Evolutionary conservation across 306 rosid genomes (phyloP), one percentile per base, ranked within the genome.

Genomic region (Lupinus albus): DNA sequence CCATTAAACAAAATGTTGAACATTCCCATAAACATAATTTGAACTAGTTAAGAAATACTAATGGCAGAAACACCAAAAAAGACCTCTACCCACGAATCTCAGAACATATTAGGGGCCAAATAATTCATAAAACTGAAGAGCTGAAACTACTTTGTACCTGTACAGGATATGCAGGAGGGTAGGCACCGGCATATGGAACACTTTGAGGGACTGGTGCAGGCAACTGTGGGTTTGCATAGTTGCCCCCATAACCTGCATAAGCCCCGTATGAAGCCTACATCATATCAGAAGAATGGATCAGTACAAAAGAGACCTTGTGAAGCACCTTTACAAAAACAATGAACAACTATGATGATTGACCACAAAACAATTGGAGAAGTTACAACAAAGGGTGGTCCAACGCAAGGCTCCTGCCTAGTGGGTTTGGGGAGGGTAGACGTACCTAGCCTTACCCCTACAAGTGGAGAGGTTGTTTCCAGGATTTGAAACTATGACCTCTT

Each of bases 161-260:
- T 21, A 79, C 86, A 64, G 99, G 91, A 76, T 94, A 94, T 17
- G 97, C 67, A 39, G 92, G 78, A 69, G 99, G 92, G 79, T 90
- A 94, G 58, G 90, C 76, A 1, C 89, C 96, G 0, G 30, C 30
- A 33, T 90, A 94, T 11, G 92, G 85, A 13, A 96, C 73, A 70
- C 60, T 83, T 42, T 78, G 99, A 28, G 97, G 88, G 14, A 54
- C 85, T 11, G 89, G 53, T 2, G 91, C 45, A 8, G 99, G 87
- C 50, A 78, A 36, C 70, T 81, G 97, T n/a, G 91, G 58, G 66
- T 57, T 83, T 1, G 92, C 67, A 78, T 92, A 92, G 70, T 76
- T 69, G 46, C 76, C 74, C 12, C 89, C 94, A 64, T 93, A 93
- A 76, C 87, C 94, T 44, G 91, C 52, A 70, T 90, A 90, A 48